Base-by-base conservation (phyloP, 2,329 filamentous ascomycete genomes). In the Fusarium secorum region DNA sequence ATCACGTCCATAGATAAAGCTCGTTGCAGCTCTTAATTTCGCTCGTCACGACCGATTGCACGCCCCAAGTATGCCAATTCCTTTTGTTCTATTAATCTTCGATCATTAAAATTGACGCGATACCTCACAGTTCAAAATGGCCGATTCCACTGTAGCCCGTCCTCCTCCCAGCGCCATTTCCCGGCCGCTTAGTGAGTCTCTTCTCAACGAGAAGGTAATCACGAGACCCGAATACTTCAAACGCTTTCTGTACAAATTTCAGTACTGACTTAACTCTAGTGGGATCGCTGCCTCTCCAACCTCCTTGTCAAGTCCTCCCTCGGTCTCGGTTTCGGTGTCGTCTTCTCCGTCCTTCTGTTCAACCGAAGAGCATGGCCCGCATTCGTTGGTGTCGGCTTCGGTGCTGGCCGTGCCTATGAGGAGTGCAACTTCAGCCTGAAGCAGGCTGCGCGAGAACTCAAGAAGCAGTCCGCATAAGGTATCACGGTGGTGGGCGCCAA, bases 321-420 rank as follows among this genome's bases (percentile, higher is more conserved):
- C 82, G 96, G 96, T 79, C 92, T 98, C 81, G 94, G 93, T 76
- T 99, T 99, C 85, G 96, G 96, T 81, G 92, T 99, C 82, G 93
- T 99, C 84, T 98, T 99, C 87, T 98, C 96, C 68, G 95, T 99
- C 68, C 92, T 99, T 64, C 85, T 99, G 60, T 99, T 99, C 90
- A 97, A 97, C 89, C 92, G 97, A 83, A 91, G 96, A 85, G 93
- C 96, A 74, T 99, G 95, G 94, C 96, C 96, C 63, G 96, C 95
- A n/a, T 96, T 94, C 81, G 89, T 97, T 74, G 96, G 96, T 73
- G 88, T 95, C 60, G 96, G 96, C 63, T 98, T 99, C 81, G 96
- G 97, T 81, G 95, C 95, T 72, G 96, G 96, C 78, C 90, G 97
- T 78, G 96, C 96, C 64, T 99, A 97, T 87, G 96, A 99, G 84